Percentiles rank a stretch among this genome's conserved stretches.
Conservation (phyloP, 1,284 basidiomycete species). For the Gastroboletus turbinatus region DNA sequence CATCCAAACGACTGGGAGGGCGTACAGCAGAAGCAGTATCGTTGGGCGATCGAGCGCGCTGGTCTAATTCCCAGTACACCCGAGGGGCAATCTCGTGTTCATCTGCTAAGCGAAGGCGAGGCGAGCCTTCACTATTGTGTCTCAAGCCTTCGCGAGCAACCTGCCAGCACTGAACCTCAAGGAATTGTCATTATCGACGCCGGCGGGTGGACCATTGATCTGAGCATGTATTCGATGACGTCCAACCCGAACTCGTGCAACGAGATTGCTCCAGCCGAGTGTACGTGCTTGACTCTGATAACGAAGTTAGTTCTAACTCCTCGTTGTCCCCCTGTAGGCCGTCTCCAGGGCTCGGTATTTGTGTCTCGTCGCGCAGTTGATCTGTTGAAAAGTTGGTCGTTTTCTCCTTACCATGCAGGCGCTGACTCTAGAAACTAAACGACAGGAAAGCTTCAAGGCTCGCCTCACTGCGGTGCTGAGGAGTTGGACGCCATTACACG, state of each 20-base stretch:
- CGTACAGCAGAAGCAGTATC: constrained; percentile 33
- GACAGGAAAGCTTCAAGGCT: constrained; percentile 1
- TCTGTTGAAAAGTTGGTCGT: not conserved
- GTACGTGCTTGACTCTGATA: constrained; percentile 26
- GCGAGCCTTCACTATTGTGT: constrained; percentile 46
- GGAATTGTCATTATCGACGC: constrained; percentile 37
- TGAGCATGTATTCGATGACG: constrained; percentile 42
- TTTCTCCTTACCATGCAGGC: not conserved
- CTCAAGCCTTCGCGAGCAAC: constrained; percentile 11
- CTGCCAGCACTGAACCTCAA: not conserved
- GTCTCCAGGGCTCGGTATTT: not conserved
- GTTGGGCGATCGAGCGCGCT: constrained; percentile 30
- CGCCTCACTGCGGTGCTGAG: not conserved
- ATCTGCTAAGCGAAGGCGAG: constrained; percentile 47
- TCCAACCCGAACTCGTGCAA: constrained; percentile 24
- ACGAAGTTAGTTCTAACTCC: not conserved
- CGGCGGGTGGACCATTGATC: constrained; percentile 35
- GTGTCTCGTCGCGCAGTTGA: not conserved
- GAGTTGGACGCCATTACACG: not conserved
- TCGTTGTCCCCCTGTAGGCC: not conserved
- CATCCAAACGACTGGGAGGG: constrained; percentile 42
- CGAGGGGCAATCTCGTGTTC: constrained; percentile 27
- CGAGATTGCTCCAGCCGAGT: constrained; percentile 37
- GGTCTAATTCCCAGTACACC: constrained; percentile 21
- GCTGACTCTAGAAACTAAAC: not conserved